A percentile compares a stretch with the other conserved stretches of the same genome.
Conservation (phyloP, 2,329 filamentous ascomycete genomes). For the Orbilia quercus region DNA sequence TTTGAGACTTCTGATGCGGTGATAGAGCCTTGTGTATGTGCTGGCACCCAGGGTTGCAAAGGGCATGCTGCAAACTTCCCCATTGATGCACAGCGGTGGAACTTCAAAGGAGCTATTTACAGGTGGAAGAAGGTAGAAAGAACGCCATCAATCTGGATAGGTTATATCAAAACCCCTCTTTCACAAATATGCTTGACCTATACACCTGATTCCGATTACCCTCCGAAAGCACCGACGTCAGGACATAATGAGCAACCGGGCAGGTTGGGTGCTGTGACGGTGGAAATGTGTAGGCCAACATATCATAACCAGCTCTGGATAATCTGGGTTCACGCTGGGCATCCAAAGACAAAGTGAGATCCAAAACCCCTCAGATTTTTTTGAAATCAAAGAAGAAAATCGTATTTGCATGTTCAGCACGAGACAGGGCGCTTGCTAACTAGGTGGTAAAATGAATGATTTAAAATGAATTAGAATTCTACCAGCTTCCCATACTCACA, state of each 20-base stretch:
- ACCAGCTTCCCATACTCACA: background rate
- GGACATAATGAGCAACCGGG: background rate
- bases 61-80: constrained; percentile 10
- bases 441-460: too few relatives aligned
- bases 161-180: background rate
- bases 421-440: too few relatives aligned
- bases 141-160: constrained; percentile 20
- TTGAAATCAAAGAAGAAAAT: too few relatives aligned
- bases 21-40: constrained; percentile 4
- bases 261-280: background rate
- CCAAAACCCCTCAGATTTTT: too few relatives aligned
- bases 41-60: constrained; percentile 10
- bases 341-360: background rate
- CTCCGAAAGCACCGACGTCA: background rate
- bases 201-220: background rate
- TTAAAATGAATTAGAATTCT: constrained; percentile 2
- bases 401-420: too few relatives aligned
- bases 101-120: constrained; percentile 13
- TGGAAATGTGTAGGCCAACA: constrained; percentile 5
- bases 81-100: constrained; percentile 9
- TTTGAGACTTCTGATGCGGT: background rate
- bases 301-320: constrained; percentile 3
- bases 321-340: constrained; percentile 19
- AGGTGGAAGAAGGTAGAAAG: constrained; percentile 4
- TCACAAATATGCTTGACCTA: constrained; percentile 23